Conservation (phyloP, 257 asterid species). For the Capsicum baccatum region DNA sequence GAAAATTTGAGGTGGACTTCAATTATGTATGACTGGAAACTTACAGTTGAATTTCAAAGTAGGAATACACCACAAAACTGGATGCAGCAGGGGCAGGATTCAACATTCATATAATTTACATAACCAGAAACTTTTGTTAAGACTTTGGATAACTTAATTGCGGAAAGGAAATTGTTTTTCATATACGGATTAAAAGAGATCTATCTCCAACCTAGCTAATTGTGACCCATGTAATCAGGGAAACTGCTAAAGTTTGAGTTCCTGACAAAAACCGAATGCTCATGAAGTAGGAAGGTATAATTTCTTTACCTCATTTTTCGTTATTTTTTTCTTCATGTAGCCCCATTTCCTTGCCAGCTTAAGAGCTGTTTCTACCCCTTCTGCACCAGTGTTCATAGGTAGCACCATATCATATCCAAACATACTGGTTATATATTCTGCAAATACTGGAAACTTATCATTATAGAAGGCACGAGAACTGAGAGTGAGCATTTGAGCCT, state of each 20-base stretch:
- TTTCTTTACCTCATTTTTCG: conserved; percentile 73
- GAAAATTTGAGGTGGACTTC: conserved; percentile 18
- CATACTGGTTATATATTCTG: conserved; percentile 73
- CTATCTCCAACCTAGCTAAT: background rate
- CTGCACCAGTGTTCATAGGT: conserved; percentile 98
- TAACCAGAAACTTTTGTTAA: background rate
- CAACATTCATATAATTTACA: background rate
- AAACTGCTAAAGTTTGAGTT: background rate
- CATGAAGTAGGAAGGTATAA: conserved; percentile 20
- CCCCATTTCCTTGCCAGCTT: conserved; percentile 98
- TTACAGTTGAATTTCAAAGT: conserved; percentile 18
- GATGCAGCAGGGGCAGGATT: conserved; percentile 22
- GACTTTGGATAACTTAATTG: background rate
- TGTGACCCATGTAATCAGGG: background rate
- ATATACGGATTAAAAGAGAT: background rate
- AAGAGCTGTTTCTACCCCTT: conserved; percentile 97
- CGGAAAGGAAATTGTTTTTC: background rate
- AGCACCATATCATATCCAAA: conserved; percentile 94
- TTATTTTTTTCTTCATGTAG: conserved; percentile 74
- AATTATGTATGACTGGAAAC: conserved; percentile 2
- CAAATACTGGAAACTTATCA: conserved; percentile 79
- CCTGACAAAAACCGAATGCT: background rate
- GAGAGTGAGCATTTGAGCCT: conserved; percentile 86
- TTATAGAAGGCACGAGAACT: conserved; percentile 97
- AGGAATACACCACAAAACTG: background rate